A percentile compares a stretch with the other conserved stretches of the same genome.
These are phyloP conservation scores for Trichoderma gamsii DNA, from an alignment of 495 filamentous ascomycete species.

Conservation along the genomic window DNA sequence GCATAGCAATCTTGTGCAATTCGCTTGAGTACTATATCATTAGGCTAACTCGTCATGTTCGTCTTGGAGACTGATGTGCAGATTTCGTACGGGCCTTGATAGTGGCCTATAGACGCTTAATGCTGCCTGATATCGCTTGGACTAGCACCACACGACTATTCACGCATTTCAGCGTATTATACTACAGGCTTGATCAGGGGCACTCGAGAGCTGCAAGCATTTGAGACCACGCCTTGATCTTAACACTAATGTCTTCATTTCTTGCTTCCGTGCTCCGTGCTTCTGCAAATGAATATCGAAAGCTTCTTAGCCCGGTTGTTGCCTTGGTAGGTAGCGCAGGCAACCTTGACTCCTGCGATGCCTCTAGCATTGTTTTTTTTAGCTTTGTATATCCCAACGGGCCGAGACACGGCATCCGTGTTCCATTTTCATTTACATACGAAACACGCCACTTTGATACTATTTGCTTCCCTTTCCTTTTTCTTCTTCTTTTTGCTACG, in stretches of 20 bases:
- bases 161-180: too few relatives aligned
- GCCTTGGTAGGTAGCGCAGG: background rate
- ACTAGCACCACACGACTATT: too few relatives aligned
- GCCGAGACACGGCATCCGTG: conserved; percentile 9
- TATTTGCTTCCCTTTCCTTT: background rate
- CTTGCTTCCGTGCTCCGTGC: background rate
- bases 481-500: background rate
- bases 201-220: background rate
- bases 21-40: too few relatives aligned
- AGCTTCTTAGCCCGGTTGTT: background rate
- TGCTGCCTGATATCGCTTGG: too few relatives aligned
- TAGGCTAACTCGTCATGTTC: too few relatives aligned
- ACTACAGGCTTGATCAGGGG: background rate
- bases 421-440: conserved; percentile 11
- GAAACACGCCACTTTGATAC: background rate
- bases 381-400: conserved; percentile 2
- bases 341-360: background rate
- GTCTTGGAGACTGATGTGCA: too few relatives aligned
- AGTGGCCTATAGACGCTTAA: too few relatives aligned
- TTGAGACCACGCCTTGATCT: background rate
- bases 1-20: too few relatives aligned
- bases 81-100: too few relatives aligned
- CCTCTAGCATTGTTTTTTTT: background rate
- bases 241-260: background rate
- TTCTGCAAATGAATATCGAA: background rate